A percentile compares a stretch with the other conserved stretches of the same genome.
phyloP scores from a whole-genome alignment of 148 eudicot species.

The Silene latifolia region DNA sequence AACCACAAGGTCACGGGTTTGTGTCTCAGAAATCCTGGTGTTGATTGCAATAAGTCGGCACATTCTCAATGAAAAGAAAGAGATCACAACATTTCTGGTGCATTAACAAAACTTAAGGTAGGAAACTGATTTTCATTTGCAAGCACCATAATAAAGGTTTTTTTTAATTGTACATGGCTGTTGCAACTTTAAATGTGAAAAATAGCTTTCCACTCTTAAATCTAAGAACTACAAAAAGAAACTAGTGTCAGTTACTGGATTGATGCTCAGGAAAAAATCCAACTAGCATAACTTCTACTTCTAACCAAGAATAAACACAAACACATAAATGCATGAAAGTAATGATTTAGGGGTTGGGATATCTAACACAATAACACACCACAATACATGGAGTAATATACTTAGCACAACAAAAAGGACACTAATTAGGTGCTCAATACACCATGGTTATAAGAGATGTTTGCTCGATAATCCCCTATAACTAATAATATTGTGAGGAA shows the following conservation, averaged over 20 bases:
- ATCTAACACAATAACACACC: neutral
- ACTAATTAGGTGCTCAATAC: neutral
- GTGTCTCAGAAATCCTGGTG: too few species aligned
- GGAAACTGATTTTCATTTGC: too few species aligned
- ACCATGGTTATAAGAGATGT: neutral
- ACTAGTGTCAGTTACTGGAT: neutral
- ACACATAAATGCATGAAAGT: neutral
- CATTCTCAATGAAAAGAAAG: too few species aligned
- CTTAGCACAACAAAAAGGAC: neutral
- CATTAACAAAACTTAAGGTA: too few species aligned
- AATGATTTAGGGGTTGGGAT: neutral
- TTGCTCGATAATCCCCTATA: neutral
- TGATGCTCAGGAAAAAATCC: neutral
- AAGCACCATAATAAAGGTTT: too few species aligned
- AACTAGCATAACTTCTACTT: neutral
- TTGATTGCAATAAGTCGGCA: too few species aligned
- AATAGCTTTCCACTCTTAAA: neutral
- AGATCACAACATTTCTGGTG: too few species aligned
- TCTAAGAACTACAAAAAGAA: neutral
- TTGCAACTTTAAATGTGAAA: neutral
- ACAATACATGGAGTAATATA: constrained; percentile 11
- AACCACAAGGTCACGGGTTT: too few species aligned
- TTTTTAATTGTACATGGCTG: neutral
- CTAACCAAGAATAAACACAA: neutral
- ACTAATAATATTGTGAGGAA: neutral